A percentile compares a stretch with the other conserved stretches of the same genome.
Conservation (phyloP, 495 filamentous ascomycete species). For the Massariosphaeria phaeospora region DNA sequence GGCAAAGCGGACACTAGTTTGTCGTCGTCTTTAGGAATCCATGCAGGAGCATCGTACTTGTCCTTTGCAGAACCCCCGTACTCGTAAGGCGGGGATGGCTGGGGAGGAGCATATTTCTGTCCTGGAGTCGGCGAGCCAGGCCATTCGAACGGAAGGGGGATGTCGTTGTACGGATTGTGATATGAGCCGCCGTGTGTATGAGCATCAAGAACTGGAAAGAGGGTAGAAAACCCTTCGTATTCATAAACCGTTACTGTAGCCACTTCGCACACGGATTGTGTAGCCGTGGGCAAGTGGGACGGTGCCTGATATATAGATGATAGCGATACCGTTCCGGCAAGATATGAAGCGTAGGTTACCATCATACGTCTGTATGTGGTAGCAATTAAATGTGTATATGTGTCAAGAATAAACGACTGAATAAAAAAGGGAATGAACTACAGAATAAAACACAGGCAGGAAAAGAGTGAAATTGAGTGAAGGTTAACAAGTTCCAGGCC, state of each 20-base stretch:
- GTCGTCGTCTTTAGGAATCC: slow-evolving; percentile 25
- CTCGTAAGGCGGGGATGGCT: slow-evolving; percentile 18
- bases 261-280: neutral
- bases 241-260: slow-evolving; percentile 6
- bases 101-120: slow-evolving; percentile 2
- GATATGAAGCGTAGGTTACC: slow-evolving; percentile 30
- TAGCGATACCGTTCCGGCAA: slow-evolving; percentile 14
- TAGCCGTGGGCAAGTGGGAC: neutral
- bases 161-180: slow-evolving; percentile 26
- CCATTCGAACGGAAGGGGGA: slow-evolving; percentile 19
- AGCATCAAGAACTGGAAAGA: slow-evolving; percentile 2
- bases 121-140: slow-evolving; percentile 19
- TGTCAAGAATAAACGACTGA: neutral
- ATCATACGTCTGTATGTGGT: no score
- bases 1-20: slow-evolving; percentile 24
- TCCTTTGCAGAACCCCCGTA: slow-evolving; percentile 20
- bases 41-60: slow-evolving; percentile 25
- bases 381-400: slow-evolving; percentile 26
- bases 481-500: neutral
- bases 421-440: slow-evolving; percentile 3
- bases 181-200: slow-evolving; percentile 28
- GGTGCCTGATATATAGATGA: slow-evolving; percentile 11
- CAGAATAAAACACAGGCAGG: neutral
- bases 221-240: neutral
- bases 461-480: neutral